Conservation (phyloP, 202 grass and related monocot genomes). For the Schoenoplectus triqueter region DNA sequence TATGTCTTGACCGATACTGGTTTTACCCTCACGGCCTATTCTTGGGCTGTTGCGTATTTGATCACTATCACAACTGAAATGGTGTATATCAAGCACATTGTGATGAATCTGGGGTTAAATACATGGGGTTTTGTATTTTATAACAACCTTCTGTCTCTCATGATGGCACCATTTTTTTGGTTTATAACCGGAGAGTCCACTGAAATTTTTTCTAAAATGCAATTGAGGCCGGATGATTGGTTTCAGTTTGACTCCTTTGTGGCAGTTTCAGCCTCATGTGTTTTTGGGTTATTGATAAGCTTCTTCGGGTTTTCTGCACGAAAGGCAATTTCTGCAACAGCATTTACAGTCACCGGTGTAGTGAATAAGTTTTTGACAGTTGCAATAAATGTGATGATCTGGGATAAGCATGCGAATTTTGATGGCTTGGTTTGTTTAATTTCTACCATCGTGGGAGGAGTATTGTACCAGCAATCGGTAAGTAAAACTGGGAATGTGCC, state of each 20-base stretch:
- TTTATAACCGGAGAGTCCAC: conserved; percentile 65
- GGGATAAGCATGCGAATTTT: conserved; percentile 73
- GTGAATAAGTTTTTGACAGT: conserved; percentile 89
- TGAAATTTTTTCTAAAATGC: conserved; percentile 47
- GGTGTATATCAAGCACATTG: conserved; percentile 87
- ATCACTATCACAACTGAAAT: conserved; percentile 72
- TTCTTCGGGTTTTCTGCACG: conserved; percentile 84
- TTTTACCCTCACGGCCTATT: conserved; percentile 65
- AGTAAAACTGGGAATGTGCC: conserved; percentile 42
- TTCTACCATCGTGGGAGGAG: conserved; percentile 61
- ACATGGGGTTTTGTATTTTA: conserved; percentile 80
- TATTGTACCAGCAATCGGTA: conserved; percentile 76
- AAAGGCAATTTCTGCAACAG: conserved; percentile 74
- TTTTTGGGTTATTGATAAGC: conserved; percentile 68
- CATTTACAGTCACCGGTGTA: conserved; percentile 88
- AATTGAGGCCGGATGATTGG: conserved; percentile 50
- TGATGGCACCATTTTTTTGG: conserved; percentile 59
- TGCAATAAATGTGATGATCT: conserved; percentile 81
- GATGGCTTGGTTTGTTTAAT: conserved; percentile 66
- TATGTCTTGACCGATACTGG: conserved; percentile 67
- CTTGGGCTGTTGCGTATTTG: conserved; percentile 64
- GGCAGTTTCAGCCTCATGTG: conserved; percentile 57
- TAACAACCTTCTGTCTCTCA: conserved; percentile 69
- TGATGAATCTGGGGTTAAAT: conserved; percentile 64
- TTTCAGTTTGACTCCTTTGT: conserved; percentile 53